These are phyloP conservation scores for Amylocarpus encephaloides DNA, from an alignment of 2,329 filamentous ascomycete species.

Conservation along the genomic window DNA sequence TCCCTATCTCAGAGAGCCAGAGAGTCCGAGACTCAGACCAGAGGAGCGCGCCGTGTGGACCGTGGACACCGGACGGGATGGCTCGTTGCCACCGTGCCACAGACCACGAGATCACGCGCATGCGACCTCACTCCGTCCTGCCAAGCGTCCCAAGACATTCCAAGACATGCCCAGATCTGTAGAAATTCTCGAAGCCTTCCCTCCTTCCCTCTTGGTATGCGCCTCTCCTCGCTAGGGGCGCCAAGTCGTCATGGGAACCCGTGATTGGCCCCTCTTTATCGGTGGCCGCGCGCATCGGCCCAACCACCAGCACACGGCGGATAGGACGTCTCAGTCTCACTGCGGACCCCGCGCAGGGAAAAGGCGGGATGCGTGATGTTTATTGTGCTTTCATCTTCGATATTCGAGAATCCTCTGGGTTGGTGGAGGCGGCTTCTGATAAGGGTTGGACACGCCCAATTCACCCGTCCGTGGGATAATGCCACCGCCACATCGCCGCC, in stretches of 20 bases:
- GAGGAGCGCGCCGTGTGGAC: too few relatives aligned
- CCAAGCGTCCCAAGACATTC: background rate
- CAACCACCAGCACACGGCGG: background rate
- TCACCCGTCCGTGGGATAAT: background rate
- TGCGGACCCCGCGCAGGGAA: background rate
- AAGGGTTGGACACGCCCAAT: background rate
- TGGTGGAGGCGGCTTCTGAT: too few relatives aligned
- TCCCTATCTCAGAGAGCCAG: too few relatives aligned
- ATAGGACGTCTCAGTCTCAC: too few relatives aligned
- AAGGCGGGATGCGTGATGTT: background rate
- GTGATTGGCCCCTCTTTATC: background rate
- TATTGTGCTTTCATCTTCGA: too few relatives aligned
- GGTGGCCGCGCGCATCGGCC: background rate
- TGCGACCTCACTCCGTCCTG: background rate
- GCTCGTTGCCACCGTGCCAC: too few relatives aligned
- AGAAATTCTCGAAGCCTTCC: background rate
- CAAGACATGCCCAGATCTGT: background rate
- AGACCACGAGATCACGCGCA: background rate
- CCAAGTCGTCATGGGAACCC: background rate
- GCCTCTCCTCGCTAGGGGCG: background rate
- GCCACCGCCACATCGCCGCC: too few relatives aligned
- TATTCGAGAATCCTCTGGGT: background rate
- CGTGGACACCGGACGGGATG: too few relatives aligned
- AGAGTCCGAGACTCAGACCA: too few relatives aligned
- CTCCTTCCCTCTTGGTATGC: background rate